Percentiles rank a stretch among this genome's conserved stretches.
Evolutionary conservation across 1,284 basidiomycete species (phyloP).

Genomic region (Ganoderma lingzhi): DNA sequence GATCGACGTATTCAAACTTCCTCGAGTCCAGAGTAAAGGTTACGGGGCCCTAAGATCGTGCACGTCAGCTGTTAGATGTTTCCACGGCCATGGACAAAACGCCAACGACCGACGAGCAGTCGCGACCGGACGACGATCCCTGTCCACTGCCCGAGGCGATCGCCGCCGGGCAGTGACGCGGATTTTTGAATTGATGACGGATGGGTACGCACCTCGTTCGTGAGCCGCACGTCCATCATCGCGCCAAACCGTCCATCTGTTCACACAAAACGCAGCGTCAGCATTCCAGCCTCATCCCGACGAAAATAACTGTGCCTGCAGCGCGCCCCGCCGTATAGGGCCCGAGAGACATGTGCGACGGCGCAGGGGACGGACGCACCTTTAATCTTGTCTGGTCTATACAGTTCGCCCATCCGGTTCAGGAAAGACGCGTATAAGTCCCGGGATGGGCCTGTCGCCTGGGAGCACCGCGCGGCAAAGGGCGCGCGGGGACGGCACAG

Average conservation of each 20-base stretch:
- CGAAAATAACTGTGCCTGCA: slow-evolving; percentile 23
- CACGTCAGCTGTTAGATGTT: slow-evolving; percentile 15
- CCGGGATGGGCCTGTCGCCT: slow-evolving; percentile 75
- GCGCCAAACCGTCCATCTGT: slow-evolving; percentile 91
- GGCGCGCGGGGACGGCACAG: slow-evolving; percentile 14
- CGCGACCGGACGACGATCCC: not conserved
- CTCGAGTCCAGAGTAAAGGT: slow-evolving; percentile 85
- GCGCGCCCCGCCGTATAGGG: slow-evolving; percentile 21
- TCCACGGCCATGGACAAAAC: slow-evolving; percentile 19
- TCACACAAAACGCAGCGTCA: slow-evolving; percentile 25
- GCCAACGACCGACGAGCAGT: slow-evolving; percentile 18
- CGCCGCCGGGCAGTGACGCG: slow-evolving; percentile 4
- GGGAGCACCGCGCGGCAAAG: slow-evolving; percentile 21
- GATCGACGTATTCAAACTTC: slow-evolving; percentile 64
- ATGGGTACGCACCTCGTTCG: slow-evolving; percentile 74
- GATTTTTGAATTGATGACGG: slow-evolving; percentile 12
- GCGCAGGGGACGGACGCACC: slow-evolving; percentile 52
- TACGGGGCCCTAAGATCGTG: slow-evolving; percentile 71
- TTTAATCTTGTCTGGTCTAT: slow-evolving; percentile 80
- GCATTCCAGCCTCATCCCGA: slow-evolving; percentile 13
- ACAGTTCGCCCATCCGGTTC: slow-evolving; percentile 67
- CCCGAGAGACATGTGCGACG: slow-evolving; percentile 24
- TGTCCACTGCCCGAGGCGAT: not conserved
- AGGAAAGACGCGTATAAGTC: slow-evolving; percentile 79
- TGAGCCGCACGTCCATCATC: slow-evolving; percentile 90